Conservation (phyloP, 2,329 filamentous ascomycete genomes). For the Aotearoamyces nothofagi region DNA sequence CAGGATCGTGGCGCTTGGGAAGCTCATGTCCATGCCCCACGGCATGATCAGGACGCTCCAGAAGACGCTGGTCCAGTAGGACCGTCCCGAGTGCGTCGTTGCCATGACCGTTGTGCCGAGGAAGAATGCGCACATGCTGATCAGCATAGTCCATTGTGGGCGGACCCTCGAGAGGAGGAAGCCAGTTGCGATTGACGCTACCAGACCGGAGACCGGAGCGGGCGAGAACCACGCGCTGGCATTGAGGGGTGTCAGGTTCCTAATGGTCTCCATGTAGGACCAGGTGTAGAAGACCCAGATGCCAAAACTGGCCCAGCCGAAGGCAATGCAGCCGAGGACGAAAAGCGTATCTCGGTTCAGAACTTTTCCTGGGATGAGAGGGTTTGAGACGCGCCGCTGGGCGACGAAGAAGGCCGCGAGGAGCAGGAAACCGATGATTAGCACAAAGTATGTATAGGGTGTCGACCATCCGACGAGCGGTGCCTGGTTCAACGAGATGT, state of each 20-base stretch:
- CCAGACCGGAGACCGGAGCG: slow-evolving; percentile 15
- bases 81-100: slow-evolving; percentile 34
- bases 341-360: slow-evolving; percentile 33
- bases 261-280: slow-evolving; percentile 13
- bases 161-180: slow-evolving; percentile 19
- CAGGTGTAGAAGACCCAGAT: slow-evolving; percentile 16
- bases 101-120: slow-evolving; percentile 24
- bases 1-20: slow-evolving; percentile 45
- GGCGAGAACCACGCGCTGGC: slow-evolving; percentile 16
- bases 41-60: slow-evolving; percentile 39
- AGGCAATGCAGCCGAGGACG: slow-evolving; percentile 18
- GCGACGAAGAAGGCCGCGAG: slow-evolving; percentile 35
- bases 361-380: slow-evolving; percentile 40
- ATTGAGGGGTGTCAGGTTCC: slow-evolving; percentile 17
- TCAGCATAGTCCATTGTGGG: slow-evolving; percentile 21
- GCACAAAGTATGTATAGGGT: slow-evolving; percentile 26
- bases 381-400: slow-evolving; percentile 28
- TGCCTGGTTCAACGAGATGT: slow-evolving; percentile 36
- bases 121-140: slow-evolving; percentile 22
- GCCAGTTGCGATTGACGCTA: slow-evolving; percentile 20
- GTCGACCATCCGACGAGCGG: slow-evolving; percentile 29
- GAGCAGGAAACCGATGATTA: slow-evolving; percentile 39
- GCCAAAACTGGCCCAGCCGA: slow-evolving; percentile 15
- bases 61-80: slow-evolving; percentile 50
- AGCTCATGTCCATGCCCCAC: slow-evolving; percentile 51